These are phyloP conservation scores for Glonium stellatum DNA, from an alignment of 495 filamentous ascomycete genomes.

Conservation along the genomic window DNA sequence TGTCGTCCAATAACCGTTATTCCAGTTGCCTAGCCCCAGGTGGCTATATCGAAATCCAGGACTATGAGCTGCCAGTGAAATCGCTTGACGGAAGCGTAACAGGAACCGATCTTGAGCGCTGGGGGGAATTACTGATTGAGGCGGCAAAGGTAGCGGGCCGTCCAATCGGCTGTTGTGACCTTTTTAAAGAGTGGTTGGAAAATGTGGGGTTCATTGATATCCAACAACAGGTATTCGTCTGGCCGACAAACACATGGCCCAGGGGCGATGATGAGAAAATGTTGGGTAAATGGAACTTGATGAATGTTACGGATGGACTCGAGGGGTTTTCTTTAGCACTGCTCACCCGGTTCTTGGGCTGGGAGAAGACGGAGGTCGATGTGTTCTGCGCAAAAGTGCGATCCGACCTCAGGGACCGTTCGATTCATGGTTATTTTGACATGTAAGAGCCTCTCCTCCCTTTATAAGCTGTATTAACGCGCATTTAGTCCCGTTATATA, in stretches of 20 bases:
- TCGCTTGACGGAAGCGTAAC: background rate
- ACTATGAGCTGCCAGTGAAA: constrained; percentile 4
- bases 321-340: constrained; percentile 31
- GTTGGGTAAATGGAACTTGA: constrained; percentile 32
- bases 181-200: constrained; percentile 18
- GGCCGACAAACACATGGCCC: constrained; percentile 31
- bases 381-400: constrained; percentile 5
- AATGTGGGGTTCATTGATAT: constrained; percentile 32
- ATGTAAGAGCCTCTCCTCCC: constrained; percentile 35
- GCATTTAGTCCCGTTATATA: background rate
- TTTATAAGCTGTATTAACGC: background rate
- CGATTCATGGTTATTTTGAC: constrained; percentile 35
- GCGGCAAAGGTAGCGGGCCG: constrained; percentile 22
- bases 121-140: constrained; percentile 27
- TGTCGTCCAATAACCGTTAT: background rate
- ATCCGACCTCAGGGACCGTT: constrained; percentile 4
- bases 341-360: constrained; percentile 20
- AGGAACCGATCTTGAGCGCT: constrained; percentile 22
- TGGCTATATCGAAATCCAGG: constrained; percentile 14
- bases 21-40: constrained; percentile 5
- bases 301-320: constrained; percentile 30
- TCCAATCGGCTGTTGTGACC: constrained; percentile 17
- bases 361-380: constrained; percentile 8
- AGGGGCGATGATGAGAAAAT: constrained; percentile 27
- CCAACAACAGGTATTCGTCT: constrained; percentile 25